Evolutionary conservation across 2,329 filamentous ascomycete species (phyloP).

Genomic region (Stagonosporopsis vannaccii): DNA sequence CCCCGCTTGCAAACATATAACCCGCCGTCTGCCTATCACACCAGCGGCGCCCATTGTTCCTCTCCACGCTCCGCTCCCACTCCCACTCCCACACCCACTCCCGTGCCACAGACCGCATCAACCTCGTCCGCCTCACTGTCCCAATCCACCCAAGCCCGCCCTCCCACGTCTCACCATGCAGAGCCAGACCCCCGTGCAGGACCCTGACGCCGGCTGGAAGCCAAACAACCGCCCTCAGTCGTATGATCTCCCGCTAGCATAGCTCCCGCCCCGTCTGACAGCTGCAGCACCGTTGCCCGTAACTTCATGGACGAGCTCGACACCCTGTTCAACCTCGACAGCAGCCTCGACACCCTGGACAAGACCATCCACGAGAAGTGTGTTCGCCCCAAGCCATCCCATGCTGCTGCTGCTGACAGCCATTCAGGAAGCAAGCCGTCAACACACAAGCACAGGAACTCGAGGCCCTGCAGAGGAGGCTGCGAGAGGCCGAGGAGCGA

Average conservation of each 20-base stretch:
- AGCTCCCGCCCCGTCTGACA: slow-evolving; percentile 34
- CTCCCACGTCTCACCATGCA: slow-evolving; percentile 34
- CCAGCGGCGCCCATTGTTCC: slow-evolving; percentile 5
- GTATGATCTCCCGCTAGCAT: slow-evolving; percentile 61
- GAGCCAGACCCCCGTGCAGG: slow-evolving; percentile 20
- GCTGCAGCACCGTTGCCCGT: slow-evolving; percentile 78
- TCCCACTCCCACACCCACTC: not conserved
- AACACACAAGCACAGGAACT: slow-evolving; percentile 78
- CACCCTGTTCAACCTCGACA: slow-evolving; percentile 88
- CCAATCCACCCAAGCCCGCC: slow-evolving; percentile 16
- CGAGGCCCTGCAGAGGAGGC: slow-evolving; percentile 81
- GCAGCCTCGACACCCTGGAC: slow-evolving; percentile 75
- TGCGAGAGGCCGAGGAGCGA: slow-evolving; percentile 84
- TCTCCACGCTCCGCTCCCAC: not conserved
- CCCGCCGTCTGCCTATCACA: slow-evolving; percentile 14
- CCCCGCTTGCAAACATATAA: slow-evolving; percentile 30
- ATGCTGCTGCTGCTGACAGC: slow-evolving; percentile 16
- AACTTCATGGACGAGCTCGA: slow-evolving; percentile 87
- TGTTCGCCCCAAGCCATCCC: slow-evolving; percentile 46
- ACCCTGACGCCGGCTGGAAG: slow-evolving; percentile 79
- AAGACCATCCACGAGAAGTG: slow-evolving; percentile 84
- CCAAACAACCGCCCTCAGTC: slow-evolving; percentile 83
- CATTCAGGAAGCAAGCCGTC: slow-evolving; percentile 77
- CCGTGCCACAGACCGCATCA: not conserved
- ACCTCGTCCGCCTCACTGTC: slow-evolving; percentile 11